Base-by-base conservation (phyloP, 345 rosid species). In the Theobroma cacao region DNA sequence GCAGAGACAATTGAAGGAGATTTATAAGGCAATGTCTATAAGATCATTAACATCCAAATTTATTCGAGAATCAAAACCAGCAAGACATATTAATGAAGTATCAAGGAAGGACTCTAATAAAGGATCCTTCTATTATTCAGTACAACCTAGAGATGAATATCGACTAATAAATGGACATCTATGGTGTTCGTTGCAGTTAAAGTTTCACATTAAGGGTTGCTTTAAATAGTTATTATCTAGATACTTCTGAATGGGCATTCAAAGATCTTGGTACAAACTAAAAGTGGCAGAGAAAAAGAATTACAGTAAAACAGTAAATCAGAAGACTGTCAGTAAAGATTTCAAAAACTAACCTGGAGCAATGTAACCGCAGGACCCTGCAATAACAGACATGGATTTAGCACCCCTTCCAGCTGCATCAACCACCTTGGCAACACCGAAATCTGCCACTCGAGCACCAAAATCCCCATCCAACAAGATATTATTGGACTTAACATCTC, bases 401-500 rank as follows among this genome's bases (percentile, higher is more conserved):
- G 87, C 94, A 76, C 82, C 89, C 82, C 90, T 96, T 41, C 92
- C 98, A 2, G 91, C 83, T 41, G 82, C 62, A 81, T 91, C 97
- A 4, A 91, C 88, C 14, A 88, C 94, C 87, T 97, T 97, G 56
- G 99, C 99, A 26, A 91, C 90, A 2, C 99, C 99, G 50, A 97
- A 97, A 86, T 97, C 99, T 12, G 99, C 99, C 18, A 97, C 93
- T 75, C 97, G 85, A n/a, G 99, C 98, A 34, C 97, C 92, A n/a
- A 86, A 94, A 43, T 94, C 92, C 10, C 85, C 95, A 76, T 97
- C 99, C 74, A 97, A 82, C 84, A 97, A 79, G 79, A 97, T 97
- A 68, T 97, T 97, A 82, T 94, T 97, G 2, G 99, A 93, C 84
- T 97, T 97, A 11, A 97, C 95, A 86, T 97, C 99, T 84, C 98